These are phyloP conservation scores for Microbotryum silenes-acaulis DNA, from an alignment of 1,284 basidiomycete genomes.

Conservation along the genomic window DNA sequence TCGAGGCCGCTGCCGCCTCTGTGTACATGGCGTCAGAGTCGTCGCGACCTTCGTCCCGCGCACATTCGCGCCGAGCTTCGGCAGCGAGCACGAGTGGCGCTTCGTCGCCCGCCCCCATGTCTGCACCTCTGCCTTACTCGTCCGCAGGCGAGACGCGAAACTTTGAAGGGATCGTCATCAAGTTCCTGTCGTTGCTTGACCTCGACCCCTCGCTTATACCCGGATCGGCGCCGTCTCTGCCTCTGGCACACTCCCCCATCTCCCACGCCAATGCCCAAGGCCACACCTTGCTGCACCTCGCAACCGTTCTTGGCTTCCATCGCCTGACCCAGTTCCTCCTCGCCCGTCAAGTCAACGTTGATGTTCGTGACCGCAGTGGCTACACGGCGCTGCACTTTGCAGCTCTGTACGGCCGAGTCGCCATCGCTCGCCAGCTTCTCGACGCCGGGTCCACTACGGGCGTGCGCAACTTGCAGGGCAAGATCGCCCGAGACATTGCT, in stretches of 20 bases:
- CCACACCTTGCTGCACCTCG: slow-evolving; percentile 61
- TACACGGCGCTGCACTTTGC: slow-evolving; percentile 86
- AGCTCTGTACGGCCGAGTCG: slow-evolving; percentile 57
- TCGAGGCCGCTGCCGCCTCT: slow-evolving; percentile 16
- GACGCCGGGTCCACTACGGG: slow-evolving; percentile 70
- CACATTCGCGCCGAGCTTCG: slow-evolving; percentile 17
- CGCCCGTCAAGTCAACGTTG: slow-evolving; percentile 63
- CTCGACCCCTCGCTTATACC: slow-evolving; percentile 37
- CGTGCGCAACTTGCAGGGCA: slow-evolving; percentile 66
- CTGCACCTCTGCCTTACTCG: background rate
- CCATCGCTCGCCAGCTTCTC: slow-evolving; percentile 62
- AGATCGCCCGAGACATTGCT: slow-evolving; percentile 69
- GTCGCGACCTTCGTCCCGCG: slow-evolving; percentile 39
- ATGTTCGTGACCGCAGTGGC: slow-evolving; percentile 80
- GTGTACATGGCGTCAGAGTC: slow-evolving; percentile 38
- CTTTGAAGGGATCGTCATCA: slow-evolving; percentile 68
- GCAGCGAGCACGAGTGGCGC: background rate
- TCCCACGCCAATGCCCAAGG: slow-evolving; percentile 39
- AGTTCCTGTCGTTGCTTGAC: slow-evolving; percentile 68
- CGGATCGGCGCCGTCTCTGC: slow-evolving; percentile 27
- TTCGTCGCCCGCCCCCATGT: slow-evolving; percentile 1
- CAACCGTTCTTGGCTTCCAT: slow-evolving; percentile 70
- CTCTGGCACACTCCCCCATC: slow-evolving; percentile 27
- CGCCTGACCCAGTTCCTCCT: slow-evolving; percentile 66
- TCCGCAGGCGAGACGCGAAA: slow-evolving; percentile 40